Percentiles rank a stretch among this genome's conserved stretches.
These are phyloP conservation scores for Allium sativum DNA, from an alignment of 106 monocot genomes.

Conservation along the genomic window DNA sequence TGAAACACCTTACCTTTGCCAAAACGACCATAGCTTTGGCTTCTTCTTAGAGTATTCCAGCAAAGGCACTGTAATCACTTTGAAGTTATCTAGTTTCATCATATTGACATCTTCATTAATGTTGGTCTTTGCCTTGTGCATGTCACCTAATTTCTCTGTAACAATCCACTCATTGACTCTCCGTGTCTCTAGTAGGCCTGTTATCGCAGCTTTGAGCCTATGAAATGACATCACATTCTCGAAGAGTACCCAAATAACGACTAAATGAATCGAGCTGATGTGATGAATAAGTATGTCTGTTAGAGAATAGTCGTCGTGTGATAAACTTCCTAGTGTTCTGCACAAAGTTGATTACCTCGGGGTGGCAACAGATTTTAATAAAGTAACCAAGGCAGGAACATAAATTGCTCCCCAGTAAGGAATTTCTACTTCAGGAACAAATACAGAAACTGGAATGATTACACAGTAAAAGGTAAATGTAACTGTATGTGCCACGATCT, in stretches of 20 bases:
- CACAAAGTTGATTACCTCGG: slow-evolving; percentile 22
- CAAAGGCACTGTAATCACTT: slow-evolving; percentile 8
- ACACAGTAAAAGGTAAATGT: slow-evolving; percentile 45
- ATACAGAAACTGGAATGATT: slow-evolving; percentile 26
- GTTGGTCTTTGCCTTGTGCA: slow-evolving; percentile 22
- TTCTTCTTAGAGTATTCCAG: slow-evolving; percentile 10
- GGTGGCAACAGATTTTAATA: slow-evolving; percentile 37
- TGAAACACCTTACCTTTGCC: slow-evolving; percentile 19
- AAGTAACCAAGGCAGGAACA: slow-evolving; percentile 26
- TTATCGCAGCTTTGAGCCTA: slow-evolving; percentile 53
- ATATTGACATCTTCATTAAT: slow-evolving; percentile 6
- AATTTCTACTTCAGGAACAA: slow-evolving; percentile 31
- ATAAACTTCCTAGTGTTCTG: not conserved
- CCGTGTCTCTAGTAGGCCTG: slow-evolving; percentile 39
- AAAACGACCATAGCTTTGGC: not conserved
- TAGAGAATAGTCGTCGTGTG: not conserved
- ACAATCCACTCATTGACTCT: slow-evolving; percentile 77
- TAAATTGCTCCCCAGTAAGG: slow-evolving; percentile 39
- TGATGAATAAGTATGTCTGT: not conserved
- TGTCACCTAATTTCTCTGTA: slow-evolving; percentile 62
- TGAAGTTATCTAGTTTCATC: slow-evolving; percentile 4
- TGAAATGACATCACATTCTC: slow-evolving; percentile 77
- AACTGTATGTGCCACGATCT: slow-evolving; percentile 32
- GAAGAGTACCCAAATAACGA: slow-evolving; percentile 49
- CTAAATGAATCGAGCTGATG: slow-evolving; percentile 50